Percentiles rank a stretch among this genome's conserved stretches.
Evolutionary conservation across 2,329 filamentous ascomycete species (phyloP).

Genomic region (Thielaviopsis punctulata): DNA sequence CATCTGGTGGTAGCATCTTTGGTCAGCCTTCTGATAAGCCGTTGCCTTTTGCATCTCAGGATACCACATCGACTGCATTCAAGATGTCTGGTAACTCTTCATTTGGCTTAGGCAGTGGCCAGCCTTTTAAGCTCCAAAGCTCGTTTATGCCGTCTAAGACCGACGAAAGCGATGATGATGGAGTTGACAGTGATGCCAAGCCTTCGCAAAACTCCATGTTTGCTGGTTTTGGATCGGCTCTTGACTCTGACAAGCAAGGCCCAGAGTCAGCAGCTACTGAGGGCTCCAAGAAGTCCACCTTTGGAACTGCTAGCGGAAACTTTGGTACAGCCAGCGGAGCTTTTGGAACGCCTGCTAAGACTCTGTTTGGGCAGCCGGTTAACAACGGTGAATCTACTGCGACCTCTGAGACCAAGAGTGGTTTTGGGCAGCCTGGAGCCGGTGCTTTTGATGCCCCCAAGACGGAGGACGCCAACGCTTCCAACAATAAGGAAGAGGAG

Average conservation of each 20-base stretch:
- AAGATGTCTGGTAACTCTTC: slow-evolving; percentile 14
- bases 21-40: slow-evolving; percentile 14
- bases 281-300: slow-evolving; percentile 22
- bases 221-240: slow-evolving; percentile 41
- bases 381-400: neutral
- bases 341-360: slow-evolving; percentile 5
- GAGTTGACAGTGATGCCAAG: slow-evolving; percentile 29
- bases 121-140: slow-evolving; percentile 48
- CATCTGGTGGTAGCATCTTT: slow-evolving; percentile 16
- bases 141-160: slow-evolving; percentile 49
- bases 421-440: neutral
- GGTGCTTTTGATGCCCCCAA: neutral
- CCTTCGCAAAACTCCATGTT: slow-evolving; percentile 32
- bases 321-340: neutral
- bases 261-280: slow-evolving; percentile 23
- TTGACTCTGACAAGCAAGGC: slow-evolving; percentile 31
- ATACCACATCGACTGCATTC: slow-evolving; percentile 20
- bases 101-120: slow-evolving; percentile 22
- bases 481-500: neutral
- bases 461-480: too few species aligned
- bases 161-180: slow-evolving; percentile 44
- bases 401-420: too few species aligned
- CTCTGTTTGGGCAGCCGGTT: slow-evolving; percentile 1
- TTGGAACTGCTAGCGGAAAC: slow-evolving; percentile 11
- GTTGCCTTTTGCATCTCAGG: slow-evolving; percentile 15